Evolutionary conservation across 2,329 filamentous ascomycete species (phyloP).

Genomic region (Colletotrichum sp.): DNA sequence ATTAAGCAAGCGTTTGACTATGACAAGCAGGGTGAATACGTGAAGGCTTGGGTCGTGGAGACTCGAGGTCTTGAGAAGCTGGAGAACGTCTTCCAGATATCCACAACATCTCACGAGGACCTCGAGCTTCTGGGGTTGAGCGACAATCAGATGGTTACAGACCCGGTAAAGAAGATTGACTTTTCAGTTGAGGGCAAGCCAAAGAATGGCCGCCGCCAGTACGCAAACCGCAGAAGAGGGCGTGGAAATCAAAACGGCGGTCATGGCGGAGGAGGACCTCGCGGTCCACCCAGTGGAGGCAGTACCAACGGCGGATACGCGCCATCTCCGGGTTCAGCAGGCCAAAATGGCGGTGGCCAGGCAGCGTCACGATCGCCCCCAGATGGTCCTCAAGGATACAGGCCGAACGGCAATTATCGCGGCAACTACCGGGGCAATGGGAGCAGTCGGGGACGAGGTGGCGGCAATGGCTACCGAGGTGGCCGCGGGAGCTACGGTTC

Average conservation of each 20-base stretch:
- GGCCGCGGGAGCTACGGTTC: not conserved
- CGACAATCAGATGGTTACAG: slow-evolving; percentile 68
- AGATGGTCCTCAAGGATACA: slow-evolving; percentile 3
- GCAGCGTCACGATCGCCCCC: not conserved
- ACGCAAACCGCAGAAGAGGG: slow-evolving; percentile 30
- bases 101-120: slow-evolving; percentile 65
- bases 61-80: slow-evolving; percentile 57
- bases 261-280: not conserved
- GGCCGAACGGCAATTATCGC: not conserved
- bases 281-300: not conserved
- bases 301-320: not conserved
- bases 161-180: slow-evolving; percentile 69
- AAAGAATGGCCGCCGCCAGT: slow-evolving; percentile 36
- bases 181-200: slow-evolving; percentile 63
- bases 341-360: not conserved
- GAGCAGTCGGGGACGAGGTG: not conserved
- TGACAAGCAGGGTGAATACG: slow-evolving; percentile 71
- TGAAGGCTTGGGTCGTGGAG: slow-evolving; percentile 77
- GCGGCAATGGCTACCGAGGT: not conserved
- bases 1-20: slow-evolving; percentile 84
- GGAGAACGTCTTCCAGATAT: slow-evolving; percentile 72
- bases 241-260: slow-evolving; percentile 10
- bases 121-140: slow-evolving; percentile 61
- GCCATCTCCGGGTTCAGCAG: not conserved
- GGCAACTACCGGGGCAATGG: not conserved